Conservation (phyloP, 352 stramenopile species). For the Pythium coloratum region DNA sequence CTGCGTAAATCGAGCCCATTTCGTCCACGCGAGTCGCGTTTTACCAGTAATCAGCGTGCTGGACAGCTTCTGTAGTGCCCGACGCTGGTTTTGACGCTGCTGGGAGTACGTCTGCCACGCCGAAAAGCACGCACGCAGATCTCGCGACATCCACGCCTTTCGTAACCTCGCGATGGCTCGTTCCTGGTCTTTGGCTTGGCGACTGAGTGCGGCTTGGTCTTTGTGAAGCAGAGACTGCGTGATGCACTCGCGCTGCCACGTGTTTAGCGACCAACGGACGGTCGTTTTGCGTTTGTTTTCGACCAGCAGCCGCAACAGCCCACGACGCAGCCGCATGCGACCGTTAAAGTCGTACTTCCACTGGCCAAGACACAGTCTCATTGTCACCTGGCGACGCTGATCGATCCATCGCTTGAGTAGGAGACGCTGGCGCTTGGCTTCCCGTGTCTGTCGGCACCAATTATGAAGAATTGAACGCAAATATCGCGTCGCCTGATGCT, state of each 20-base stretch:
- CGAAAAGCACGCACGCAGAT: constrained; percentile 1
- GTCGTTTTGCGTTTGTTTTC: neutral
- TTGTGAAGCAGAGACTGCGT: neutral
- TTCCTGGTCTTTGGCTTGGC: neutral
- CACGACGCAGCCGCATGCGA: neutral
- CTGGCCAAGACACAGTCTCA: neutral
- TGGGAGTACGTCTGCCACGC: constrained; percentile 5
- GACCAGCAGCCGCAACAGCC: neutral
- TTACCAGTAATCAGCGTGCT: neutral
- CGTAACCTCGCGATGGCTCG: constrained; percentile 1
- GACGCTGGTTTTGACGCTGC: neutral
- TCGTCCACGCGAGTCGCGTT: neutral
- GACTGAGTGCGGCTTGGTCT: neutral
- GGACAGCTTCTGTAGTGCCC: neutral
- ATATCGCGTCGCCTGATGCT: neutral
- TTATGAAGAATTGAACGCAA: neutral
- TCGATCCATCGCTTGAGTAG: neutral
- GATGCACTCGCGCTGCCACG: neutral
- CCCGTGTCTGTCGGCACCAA: neutral
- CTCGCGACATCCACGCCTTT: constrained; percentile 6
- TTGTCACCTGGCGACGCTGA: neutral
- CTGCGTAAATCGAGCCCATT: neutral
- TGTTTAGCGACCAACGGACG: neutral
- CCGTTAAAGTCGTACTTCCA: constrained; percentile 5
- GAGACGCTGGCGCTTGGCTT: neutral